Evolutionary conservation across 495 filamentous ascomycete species (phyloP).

Genomic region (Penicillium riverlandense): DNA sequence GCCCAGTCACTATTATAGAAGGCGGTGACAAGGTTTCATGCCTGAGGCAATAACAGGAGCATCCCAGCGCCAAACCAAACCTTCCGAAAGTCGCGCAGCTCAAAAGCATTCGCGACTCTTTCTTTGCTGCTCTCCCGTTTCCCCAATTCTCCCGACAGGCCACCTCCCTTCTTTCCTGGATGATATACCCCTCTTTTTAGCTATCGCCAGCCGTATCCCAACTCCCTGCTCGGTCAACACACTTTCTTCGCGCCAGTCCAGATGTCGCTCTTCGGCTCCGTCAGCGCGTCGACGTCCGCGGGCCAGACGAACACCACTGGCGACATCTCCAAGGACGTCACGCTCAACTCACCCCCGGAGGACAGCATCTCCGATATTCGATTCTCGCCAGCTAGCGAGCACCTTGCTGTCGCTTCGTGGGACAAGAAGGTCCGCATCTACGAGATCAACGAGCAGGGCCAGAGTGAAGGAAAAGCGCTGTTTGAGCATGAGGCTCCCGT

Average conservation of each 20-base stretch:
- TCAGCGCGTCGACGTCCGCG: conserved; percentile 35
- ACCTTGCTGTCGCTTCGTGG: conserved; percentile 83
- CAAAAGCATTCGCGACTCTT: no score
- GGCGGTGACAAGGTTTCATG: no score
- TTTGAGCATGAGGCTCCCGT: conserved; percentile 74
- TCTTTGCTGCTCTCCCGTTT: no score
- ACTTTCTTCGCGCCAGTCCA: conserved; percentile 13
- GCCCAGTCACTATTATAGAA: no score
- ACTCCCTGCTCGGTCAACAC: background rate
- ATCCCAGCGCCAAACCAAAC: no score
- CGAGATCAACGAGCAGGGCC: conserved; percentile 65
- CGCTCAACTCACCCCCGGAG: conserved; percentile 65
- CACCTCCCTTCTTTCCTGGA: no score
- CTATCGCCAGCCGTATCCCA: background rate
- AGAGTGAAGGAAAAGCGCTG: conserved; percentile 68
- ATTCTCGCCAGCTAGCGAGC: conserved; percentile 72
- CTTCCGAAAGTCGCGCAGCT: no score
- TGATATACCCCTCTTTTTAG: background rate
- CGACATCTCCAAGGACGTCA: conserved; percentile 84
- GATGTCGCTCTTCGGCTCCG: conserved; percentile 58
- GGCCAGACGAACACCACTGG: conserved; percentile 66
- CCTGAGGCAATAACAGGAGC: no score
- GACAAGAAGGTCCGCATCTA: conserved; percentile 93
- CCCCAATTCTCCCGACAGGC: no score
- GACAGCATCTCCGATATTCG: conserved; percentile 80